phyloP scores from a whole-genome alignment of 2,329 filamentous ascomycete genomes.

The Neophaeococcomyces aloes region DNA sequence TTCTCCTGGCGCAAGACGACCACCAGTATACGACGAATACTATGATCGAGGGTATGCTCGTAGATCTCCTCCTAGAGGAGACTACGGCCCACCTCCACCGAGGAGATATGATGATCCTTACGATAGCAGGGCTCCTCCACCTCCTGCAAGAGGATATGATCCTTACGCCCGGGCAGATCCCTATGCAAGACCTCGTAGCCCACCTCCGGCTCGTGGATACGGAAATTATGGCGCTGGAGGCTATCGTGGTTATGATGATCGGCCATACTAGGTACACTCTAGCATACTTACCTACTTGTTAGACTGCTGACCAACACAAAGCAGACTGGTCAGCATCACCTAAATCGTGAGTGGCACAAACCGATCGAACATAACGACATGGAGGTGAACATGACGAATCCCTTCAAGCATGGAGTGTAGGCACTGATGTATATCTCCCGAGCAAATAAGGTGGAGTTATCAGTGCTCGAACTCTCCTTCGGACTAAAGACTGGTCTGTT shows the following conservation, averaged over 20 bases:
- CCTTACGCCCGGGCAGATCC: constrained; percentile 44
- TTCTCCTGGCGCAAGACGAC: constrained; percentile 50
- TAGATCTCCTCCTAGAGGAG: constrained; percentile 71
- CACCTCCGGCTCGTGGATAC: constrained; percentile 13
- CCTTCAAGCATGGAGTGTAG: too few species aligned
- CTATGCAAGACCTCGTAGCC: constrained; percentile 19
- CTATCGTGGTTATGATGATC: constrained; percentile 20
- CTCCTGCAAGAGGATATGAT: constrained; percentile 47
- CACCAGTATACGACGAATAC: constrained; percentile 69
- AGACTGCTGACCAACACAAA: too few species aligned
- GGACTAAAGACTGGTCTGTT: too few species aligned
- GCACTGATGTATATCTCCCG: too few species aligned
- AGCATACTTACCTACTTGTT: too few species aligned
- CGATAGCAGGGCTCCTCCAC: constrained; percentile 41
- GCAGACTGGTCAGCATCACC: too few species aligned
- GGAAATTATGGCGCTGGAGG: constrained; percentile 17
- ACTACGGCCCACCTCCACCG: constrained; percentile 57
- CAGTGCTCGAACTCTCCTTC: too few species aligned
- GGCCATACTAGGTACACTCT: constrained; percentile 19
- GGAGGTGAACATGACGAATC: too few species aligned
- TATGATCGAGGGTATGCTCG: constrained; percentile 67
- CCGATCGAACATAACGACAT: too few species aligned
- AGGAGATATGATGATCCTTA: constrained; percentile 66
- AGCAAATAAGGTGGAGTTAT: too few species aligned
- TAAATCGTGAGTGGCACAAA: too few species aligned